These are phyloP conservation scores for Chalaropsis ovoidea DNA, from an alignment of 2,329 filamentous ascomycete species.

Conservation along the genomic window DNA sequence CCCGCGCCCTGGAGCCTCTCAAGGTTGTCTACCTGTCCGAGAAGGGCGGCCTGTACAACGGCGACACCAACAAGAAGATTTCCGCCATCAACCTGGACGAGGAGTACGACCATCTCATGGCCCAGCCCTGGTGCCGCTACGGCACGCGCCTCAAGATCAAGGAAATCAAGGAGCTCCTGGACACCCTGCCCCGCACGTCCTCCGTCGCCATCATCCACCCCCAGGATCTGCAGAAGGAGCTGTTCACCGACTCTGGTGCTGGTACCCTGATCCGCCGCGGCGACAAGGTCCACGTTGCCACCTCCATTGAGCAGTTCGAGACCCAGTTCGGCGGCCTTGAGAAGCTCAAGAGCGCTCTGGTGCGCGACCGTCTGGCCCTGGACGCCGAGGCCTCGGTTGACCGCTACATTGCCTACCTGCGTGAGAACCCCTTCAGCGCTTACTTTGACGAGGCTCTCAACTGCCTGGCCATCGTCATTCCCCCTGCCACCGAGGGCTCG, in stretches of 20 bases:
- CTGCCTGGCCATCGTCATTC: slow-evolving; percentile 78
- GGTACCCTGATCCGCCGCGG: slow-evolving; percentile 87
- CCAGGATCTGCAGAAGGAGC: slow-evolving; percentile 86
- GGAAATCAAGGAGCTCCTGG: slow-evolving; percentile 89
- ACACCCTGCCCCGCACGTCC: slow-evolving; percentile 78
- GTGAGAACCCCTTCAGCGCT: slow-evolving; percentile 71
- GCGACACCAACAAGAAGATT: slow-evolving; percentile 87
- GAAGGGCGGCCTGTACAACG: slow-evolving; percentile 92
- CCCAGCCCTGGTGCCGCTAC: slow-evolving; percentile 87
- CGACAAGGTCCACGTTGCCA: slow-evolving; percentile 72
- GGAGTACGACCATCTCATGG: slow-evolving; percentile 88
- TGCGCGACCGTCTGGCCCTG: slow-evolving; percentile 70
- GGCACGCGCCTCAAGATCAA: slow-evolving; percentile 94
- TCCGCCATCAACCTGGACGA: slow-evolving; percentile 95
- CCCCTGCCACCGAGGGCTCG: slow-evolving; percentile 53
- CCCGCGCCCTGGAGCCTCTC: slow-evolving; percentile 75
- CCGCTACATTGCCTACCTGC: slow-evolving; percentile 70
- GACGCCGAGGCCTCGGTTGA: slow-evolving; percentile 78
- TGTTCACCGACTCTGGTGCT: slow-evolving; percentile 92
- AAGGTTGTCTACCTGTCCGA: slow-evolving; percentile 99
- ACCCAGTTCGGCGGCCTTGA: slow-evolving; percentile 44
- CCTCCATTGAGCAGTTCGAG: slow-evolving; percentile 61
- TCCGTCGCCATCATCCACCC: slow-evolving; percentile 97
- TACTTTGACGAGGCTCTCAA: slow-evolving; percentile 95
- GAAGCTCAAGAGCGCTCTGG: slow-evolving; percentile 69